phyloP scores from a whole-genome alignment of 441 rosid species.

The Daphne laureola region DNA sequence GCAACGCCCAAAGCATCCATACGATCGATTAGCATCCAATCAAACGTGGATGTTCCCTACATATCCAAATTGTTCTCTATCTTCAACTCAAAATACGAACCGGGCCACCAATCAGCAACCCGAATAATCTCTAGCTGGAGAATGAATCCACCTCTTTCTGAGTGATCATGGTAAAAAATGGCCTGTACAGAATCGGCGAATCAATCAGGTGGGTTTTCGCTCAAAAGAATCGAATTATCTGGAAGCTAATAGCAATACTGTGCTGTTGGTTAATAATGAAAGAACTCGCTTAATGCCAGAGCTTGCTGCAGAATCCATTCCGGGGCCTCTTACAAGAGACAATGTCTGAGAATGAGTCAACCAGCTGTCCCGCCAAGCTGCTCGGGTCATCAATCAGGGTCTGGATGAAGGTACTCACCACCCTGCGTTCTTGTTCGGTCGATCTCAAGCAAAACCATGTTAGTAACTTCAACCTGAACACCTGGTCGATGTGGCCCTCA shows the following conservation, averaged over 20 bases:
- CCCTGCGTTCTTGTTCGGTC: slow-evolving; percentile 76
- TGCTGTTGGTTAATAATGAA: slow-evolving; percentile 10
- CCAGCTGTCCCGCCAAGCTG: slow-evolving; percentile 91
- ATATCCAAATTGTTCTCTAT: slow-evolving; percentile 12
- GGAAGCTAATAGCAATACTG: slow-evolving; percentile 20
- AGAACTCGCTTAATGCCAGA: slow-evolving; percentile 39
- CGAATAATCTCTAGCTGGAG: slow-evolving; percentile 27
- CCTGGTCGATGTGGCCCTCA: slow-evolving; percentile 70
- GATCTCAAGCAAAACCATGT: slow-evolving; percentile 97
- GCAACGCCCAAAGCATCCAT: slow-evolving; percentile 18
- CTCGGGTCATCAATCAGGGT: slow-evolving; percentile 79
- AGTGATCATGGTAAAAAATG: slow-evolving; percentile 27
- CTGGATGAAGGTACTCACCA: slow-evolving; percentile 83
- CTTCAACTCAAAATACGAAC: slow-evolving; percentile 6
- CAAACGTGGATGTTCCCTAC: slow-evolving; percentile 9
- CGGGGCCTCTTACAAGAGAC: slow-evolving; percentile 69
- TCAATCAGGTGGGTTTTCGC: slow-evolving; percentile 25
- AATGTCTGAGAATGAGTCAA: slow-evolving; percentile 72
- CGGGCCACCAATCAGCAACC: slow-evolving; percentile 27
- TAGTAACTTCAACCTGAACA: slow-evolving; percentile 78
- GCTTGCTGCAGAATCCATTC: slow-evolving; percentile 62
- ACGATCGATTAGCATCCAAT: slow-evolving; percentile 2
- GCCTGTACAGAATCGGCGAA: slow-evolving; percentile 32
- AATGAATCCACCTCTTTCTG: slow-evolving; percentile 28
- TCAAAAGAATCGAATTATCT: slow-evolving; percentile 21